Evolutionary conservation across 208 protist genomes (phyloP), one percentile per base, ranked within the genome.

Genomic region (Angomonas deanei): DNA sequence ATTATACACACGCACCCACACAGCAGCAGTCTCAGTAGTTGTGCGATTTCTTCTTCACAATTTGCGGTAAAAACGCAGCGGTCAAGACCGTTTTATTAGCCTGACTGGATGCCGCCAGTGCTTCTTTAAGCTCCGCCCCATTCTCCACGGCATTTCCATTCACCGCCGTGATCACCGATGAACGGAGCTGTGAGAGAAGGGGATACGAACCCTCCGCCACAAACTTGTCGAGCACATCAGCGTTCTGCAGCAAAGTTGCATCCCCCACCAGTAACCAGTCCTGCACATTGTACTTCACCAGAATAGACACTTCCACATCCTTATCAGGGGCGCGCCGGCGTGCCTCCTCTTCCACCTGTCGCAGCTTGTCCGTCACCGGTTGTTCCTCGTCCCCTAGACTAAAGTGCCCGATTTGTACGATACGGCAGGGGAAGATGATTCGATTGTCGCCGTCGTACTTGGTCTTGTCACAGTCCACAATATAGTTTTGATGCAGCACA

Each of bases 111-210:
- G 19, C 6, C 13, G 30, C 49, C 31, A 88, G 57, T 3, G 62
- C 64, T 4, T 26, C 54, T 1, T 78, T 74, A 38, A 84, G 39
- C 57, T 77, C 70, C 15, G 42, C 32, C 0, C 50, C 68, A 23
- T 48, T 74, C 26, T 55, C n/a, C 5, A 88, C 75, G 0, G 33
- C 17, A 1, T 27, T 31, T 27, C 26, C 57, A 28, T 82, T 82
- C 17, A 88, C 78, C 1, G 66, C 49, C 0, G 78, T 39, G 24
- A 88, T 68, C 15, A 53, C 23, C 10, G 65, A 53, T 17, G 64
- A 61, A 2, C 65, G 65, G 27, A 66, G 28, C 42, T 83, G 56
- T 0, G 34, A 32, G 0, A 46, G 55, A 21, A 83, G 26, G 50
- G 66, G 62, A 2, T 57, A 27, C 38, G 68, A 70, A 34, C 50